Conservation (phyloP, 352 stramenopile species). For the Phytophthora capsici region DNA sequence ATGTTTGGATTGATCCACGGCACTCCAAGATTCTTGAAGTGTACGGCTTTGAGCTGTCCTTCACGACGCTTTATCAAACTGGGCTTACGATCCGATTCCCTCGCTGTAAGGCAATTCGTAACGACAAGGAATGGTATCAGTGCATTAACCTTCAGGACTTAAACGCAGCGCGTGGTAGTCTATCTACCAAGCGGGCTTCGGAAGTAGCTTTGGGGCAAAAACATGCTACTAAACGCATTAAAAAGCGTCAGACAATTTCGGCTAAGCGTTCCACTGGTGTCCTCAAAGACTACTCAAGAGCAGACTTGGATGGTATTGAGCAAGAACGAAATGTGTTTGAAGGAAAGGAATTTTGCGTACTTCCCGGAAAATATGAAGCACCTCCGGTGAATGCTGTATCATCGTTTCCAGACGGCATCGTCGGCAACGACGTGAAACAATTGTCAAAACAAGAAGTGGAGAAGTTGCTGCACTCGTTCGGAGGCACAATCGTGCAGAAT, state of each 20-base stretch:
- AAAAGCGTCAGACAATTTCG: conserved; percentile 40
- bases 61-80: conserved; percentile 81
- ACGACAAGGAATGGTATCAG: conserved; percentile 86
- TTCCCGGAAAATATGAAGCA: conserved; percentile 78
- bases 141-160: conserved; percentile 82
- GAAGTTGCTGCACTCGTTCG: conserved; percentile 74
- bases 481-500: conserved; percentile 78
- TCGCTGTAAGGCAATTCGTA: conserved; percentile 80
- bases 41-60: conserved; percentile 88
- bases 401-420: conserved; percentile 42
- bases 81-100: conserved; percentile 84
- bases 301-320: conserved; percentile 63
- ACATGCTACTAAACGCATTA: conserved; percentile 46
- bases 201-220: conserved; percentile 80
- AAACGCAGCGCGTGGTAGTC: conserved; percentile 62
- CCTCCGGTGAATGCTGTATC: conserved; percentile 16
- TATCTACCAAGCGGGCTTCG: conserved; percentile 75
- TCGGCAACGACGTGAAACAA: conserved; percentile 34
- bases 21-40: conserved; percentile 87
- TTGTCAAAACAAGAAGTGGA: conserved; percentile 81
- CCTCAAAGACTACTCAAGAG: conserved; percentile 63
- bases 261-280: conserved; percentile 43
- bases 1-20: conserved; percentile 85
- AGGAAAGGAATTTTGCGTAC: conserved; percentile 76
- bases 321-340: conserved; percentile 69